phyloP scores from a whole-genome alignment of 1,139 yeast genomes.

The Zygoascus sp. region DNA sequence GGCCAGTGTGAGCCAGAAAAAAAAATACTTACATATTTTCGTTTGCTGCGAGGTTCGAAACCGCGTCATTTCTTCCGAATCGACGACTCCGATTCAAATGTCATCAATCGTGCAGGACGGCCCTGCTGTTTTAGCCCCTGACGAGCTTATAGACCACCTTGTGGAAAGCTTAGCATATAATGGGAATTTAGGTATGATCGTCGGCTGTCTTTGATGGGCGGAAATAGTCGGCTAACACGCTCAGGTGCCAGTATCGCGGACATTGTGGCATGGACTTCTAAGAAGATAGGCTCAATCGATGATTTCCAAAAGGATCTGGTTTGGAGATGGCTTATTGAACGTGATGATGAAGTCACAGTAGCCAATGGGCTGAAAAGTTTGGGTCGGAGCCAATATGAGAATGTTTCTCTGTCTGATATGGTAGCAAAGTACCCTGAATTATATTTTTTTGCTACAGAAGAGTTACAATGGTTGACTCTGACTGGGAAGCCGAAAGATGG shows the following conservation, averaged over 20 bases:
- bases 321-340: conserved; percentile 32
- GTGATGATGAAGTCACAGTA: conserved; percentile 25
- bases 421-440: conserved; percentile 22
- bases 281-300: conserved; percentile 25
- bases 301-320: conserved; percentile 26
- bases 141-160: conserved; percentile 30
- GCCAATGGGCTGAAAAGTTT: conserved; percentile 18
- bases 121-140: conserved; percentile 26
- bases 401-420: conserved; percentile 18
- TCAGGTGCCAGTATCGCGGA: conserved; percentile 30
- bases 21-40: no score
- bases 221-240: neutral
- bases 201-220: neutral
- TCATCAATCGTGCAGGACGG: conserved; percentile 1
- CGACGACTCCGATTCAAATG: neutral
- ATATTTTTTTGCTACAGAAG: conserved; percentile 33
- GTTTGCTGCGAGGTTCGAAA: conserved; percentile 10
- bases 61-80: conserved; percentile 3
- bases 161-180: conserved; percentile 33
- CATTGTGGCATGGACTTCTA: conserved; percentile 28
- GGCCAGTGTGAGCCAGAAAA: no score
- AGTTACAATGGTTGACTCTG: conserved; percentile 35
- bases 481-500: conserved; percentile 35
- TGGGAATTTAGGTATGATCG: conserved; percentile 34
- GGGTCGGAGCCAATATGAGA: conserved; percentile 16